Base-by-base conservation (phyloP, 2,329 filamentous ascomycete species). In the Daldinia eschscholtzii region DNA sequence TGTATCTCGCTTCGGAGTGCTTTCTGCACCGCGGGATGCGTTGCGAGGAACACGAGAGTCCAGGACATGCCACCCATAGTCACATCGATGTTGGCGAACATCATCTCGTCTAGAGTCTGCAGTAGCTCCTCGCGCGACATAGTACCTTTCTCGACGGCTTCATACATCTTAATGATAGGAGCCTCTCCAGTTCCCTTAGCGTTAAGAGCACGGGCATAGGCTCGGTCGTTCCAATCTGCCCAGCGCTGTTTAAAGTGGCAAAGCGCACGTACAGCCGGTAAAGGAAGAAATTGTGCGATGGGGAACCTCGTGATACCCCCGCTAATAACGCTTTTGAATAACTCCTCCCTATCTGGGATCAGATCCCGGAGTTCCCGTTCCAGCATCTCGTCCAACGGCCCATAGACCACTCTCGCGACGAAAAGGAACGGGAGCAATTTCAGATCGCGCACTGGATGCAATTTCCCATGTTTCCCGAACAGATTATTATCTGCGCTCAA, bases 61-160 rank as follows among this genome's bases (percentile, higher is more conserved):
- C 83, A 86, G 0, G 81, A 80, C 0, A 84, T 55, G 0, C 73
- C 81, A 4, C 81, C 80, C 2, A 79, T 79, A 0, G 82, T 83
- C 7, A 85, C 83, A 64, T 85, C 83, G 0, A 85, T 76, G 64
- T 85, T 85, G 1, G 81, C 83, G 65, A 80, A 85, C 0, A 85
- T 77, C 48, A 79, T 78, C 71, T 85, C 83, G 65, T 85, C 82
- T 5, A 85, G 70, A 0, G 83, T 85, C 33, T 85, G 83, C 0
- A 80, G 72, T 1, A 81, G 58, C 46, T 81, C 64, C 5, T 78
- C 73, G 12, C 59, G 61, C 0, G 64, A 73, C 20, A 81, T 73
- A 4, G 59, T 35, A 0, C 78, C 76, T 50, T 50, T 50, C 13
- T 50, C 13, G 3, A 50, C 46, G 13, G 23, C 46, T 50, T 50